phyloP scores from a whole-genome alignment of 352 stramenopile species.

The Phytophthora citricola region DNA sequence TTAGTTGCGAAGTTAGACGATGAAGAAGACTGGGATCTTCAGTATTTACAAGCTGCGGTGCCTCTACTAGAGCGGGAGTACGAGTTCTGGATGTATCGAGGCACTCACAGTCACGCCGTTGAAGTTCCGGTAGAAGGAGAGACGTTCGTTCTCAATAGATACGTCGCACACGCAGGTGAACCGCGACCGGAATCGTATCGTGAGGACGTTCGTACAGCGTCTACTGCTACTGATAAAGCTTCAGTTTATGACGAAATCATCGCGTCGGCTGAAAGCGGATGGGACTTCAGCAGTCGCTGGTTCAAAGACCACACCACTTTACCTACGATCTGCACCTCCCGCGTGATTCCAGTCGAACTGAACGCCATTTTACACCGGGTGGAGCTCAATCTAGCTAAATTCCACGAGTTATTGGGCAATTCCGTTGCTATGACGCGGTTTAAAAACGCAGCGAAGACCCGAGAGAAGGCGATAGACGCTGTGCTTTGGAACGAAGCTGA shows the following conservation, averaged over 20 bases:
- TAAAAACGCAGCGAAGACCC: slow-evolving; percentile 23
- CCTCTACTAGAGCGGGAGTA: slow-evolving; percentile 83
- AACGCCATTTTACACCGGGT: slow-evolving; percentile 84
- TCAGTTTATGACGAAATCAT: slow-evolving; percentile 83
- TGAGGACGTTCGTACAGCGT: slow-evolving; percentile 65
- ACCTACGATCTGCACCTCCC: slow-evolving; percentile 63
- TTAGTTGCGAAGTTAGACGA: slow-evolving; percentile 44
- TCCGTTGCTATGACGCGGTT: slow-evolving; percentile 36
- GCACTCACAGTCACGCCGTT: slow-evolving; percentile 57
- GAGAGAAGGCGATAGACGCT: slow-evolving; percentile 62
- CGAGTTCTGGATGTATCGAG: slow-evolving; percentile 81
- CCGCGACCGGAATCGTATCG: slow-evolving; percentile 88
- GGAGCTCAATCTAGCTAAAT: slow-evolving; percentile 72
- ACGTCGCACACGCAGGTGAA: slow-evolving; percentile 60
- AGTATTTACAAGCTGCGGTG: slow-evolving; percentile 56
- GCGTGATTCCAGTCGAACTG: slow-evolving; percentile 85
- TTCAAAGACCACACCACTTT: slow-evolving; percentile 47
- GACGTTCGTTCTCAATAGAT: slow-evolving; percentile 74
- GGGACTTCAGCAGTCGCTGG: slow-evolving; percentile 92
- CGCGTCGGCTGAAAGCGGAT: slow-evolving; percentile 83
- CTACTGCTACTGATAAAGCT: slow-evolving; percentile 28
- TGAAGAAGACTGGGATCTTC: slow-evolving; percentile 41
- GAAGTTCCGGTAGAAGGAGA: slow-evolving; percentile 38
- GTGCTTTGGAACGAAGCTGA: slow-evolving; percentile 70
- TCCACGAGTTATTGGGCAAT: slow-evolving; percentile 58